Conservation (phyloP, 257 asterid genomes). For the Apocynum venetum region DNA sequence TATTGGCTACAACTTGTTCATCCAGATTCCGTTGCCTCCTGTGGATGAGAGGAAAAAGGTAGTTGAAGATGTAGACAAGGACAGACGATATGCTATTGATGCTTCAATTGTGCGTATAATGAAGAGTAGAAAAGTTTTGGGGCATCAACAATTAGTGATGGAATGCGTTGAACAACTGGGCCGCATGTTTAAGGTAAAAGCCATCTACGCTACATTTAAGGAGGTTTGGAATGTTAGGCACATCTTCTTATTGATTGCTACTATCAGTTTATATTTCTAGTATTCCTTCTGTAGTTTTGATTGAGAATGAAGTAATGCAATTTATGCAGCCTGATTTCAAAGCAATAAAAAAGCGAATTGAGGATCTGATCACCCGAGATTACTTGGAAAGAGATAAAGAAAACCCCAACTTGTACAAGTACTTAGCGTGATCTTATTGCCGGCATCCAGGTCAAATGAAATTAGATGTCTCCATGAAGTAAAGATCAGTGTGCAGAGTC, state of each 20-base stretch:
- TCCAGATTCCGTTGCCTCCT: constrained; percentile 51
- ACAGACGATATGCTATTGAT: constrained; percentile 46
- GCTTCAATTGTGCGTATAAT: constrained; percentile 56
- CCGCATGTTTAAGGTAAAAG: constrained; percentile 31
- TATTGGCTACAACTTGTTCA: background rate
- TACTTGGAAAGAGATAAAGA: constrained; percentile 51
- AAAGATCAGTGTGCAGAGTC: background rate
- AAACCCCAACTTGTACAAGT: constrained; percentile 39
- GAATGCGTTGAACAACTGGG: constrained; percentile 55
- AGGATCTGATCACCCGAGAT: constrained; percentile 43
- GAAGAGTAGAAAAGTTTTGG: constrained; percentile 53
- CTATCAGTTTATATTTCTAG: background rate
- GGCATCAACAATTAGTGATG: constrained; percentile 43
- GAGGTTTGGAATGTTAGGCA: background rate
- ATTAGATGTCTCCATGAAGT: background rate
- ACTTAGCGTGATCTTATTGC: constrained; percentile 34
- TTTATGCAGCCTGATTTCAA: constrained; percentile 48
- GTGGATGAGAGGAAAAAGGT: constrained; percentile 54
- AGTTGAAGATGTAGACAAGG: constrained; percentile 50
- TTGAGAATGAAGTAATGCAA: background rate
- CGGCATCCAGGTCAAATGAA: background rate
- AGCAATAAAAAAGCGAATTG: constrained; percentile 52
- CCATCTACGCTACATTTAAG: background rate
- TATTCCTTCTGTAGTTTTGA: background rate
- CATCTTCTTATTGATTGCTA: background rate